Evolutionary conservation across 2,329 filamentous ascomycete species (phyloP), one percentile per base, ranked within the genome.

Genomic region (Fusarium napiforme): DNA sequence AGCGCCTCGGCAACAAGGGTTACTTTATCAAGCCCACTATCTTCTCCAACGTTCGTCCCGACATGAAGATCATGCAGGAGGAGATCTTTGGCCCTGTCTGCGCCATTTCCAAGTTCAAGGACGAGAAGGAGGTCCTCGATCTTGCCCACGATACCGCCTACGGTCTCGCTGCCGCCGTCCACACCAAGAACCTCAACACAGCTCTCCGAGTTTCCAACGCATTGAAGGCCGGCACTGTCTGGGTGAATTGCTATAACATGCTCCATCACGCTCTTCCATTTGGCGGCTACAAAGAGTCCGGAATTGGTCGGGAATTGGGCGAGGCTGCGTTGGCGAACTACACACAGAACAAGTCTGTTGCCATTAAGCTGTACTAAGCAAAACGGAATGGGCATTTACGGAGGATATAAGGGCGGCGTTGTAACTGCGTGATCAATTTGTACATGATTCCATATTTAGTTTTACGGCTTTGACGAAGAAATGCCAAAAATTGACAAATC

Each of bases 1-100:
- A 80, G 68, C 80, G 82, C 77, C 92, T 92, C 83, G 93, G 93
- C 69, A 81, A 87, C 80, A 91, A 94, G 87, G 93, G 93, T 71
- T 97, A 93, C 89, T 97, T 96, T 87, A 96, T 97, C 83, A 87
- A 96, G 87, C 94, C 94, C 45, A 97, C 94, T 79, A 94, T 97
- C 86, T 97, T 97, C 88, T 91, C 89, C 83, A 91, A 94, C 80
- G 94, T 96, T 75, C 89, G 86, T 56, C 84, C 91, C 75, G 90
- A 96, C 83, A 97, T 96, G 93, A 95, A 93, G 89, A 96, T 97
- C 80, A 91, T 95, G 85, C 90, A 94, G 83, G 93, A 97, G 85
- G 94, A 97, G 86, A 96, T 97, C 82, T 97, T 97, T 82, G 94
- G 94, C 74, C 94, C 94, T 67, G 94, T 97, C 73, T 93, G 91